Base-by-base conservation (phyloP, 768 basidiomycete species). In the Tylopilus balloui region DNA sequence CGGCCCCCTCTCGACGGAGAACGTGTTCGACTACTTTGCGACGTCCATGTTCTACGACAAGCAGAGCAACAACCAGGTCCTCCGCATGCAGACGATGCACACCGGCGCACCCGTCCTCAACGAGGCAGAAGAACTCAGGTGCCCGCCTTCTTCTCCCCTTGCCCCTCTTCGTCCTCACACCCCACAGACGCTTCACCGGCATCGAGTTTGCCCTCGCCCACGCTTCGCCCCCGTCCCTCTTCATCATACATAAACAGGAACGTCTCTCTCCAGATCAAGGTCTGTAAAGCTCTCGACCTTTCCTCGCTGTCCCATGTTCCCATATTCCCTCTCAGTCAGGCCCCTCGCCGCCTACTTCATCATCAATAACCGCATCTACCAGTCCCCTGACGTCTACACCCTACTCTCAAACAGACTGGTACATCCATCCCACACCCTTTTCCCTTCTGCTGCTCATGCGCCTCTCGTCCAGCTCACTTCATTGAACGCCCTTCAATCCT, bases 11-110 rank as follows among this genome's bases (percentile, higher is more conserved):
- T 82, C 85, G 8, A 66, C 75, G 2, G 80, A 88, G 56, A 88
- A 86, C 62, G 90, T 89, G 43, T 84, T 94, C 54, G 90, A 93
- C 48, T 95, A 94, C 73, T 95, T 95, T 64, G 74, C 86, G 12
- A 81, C 81, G 1, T 92, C 90, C 24, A 92, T 92, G 81, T 94
- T 92, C 73, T 95, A 92, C 65, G 92, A 94, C 70, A 90, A 90
- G 67, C 87, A 89, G 69, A 92, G 88, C 71, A 93, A 86, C 68
- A 95, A 95, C 67, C 88, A 92, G 59, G 83, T 88, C 25, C 72
- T 95, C 37, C 85, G 91, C 58, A 95, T 95, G 92, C 92, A 95
- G 68, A 93, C 89, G 0, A 84, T 86, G 72, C 86, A 90, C 61
- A 86, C 87, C 0, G 89, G 86, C n/a, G 71, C 79, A 24, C 80